Conservation (phyloP, 2,329 filamentous ascomycete species). For the Aspergillus felis region DNA sequence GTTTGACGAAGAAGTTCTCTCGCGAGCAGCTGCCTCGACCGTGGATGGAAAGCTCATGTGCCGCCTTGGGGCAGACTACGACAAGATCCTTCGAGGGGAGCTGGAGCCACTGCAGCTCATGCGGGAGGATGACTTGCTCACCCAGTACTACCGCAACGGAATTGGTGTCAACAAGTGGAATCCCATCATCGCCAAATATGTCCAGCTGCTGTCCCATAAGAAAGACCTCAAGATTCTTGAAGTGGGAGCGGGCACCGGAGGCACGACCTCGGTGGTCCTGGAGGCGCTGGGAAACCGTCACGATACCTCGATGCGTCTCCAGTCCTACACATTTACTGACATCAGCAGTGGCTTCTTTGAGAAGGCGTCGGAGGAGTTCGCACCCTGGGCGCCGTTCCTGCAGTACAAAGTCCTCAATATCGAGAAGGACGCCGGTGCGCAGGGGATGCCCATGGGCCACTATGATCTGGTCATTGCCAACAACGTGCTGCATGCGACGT, state of each 20-base stretch:
- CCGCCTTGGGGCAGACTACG: not conserved
- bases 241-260: conserved; percentile 14
- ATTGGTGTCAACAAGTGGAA: not conserved
- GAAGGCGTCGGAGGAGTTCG: not conserved
- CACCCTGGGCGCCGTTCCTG: not conserved
- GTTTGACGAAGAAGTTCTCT: not conserved
- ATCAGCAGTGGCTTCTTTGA: not conserved
- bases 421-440: not conserved
- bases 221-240: conserved; percentile 10
- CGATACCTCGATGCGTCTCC: not conserved
- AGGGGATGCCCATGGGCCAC: not conserved
- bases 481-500: not conserved
- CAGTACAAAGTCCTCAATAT: not conserved
- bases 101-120: not conserved
- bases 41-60: not conserved
- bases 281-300: conserved; percentile 1
- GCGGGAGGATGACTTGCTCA: not conserved
- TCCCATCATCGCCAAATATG: not conserved
- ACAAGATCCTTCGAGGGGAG: not conserved
- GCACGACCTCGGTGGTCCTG: conserved; percentile 3
- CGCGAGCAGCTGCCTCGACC: not conserved
- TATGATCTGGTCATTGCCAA: not conserved
- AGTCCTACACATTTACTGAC: not conserved
- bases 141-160: not conserved
- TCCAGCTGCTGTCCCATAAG: not conserved